Evolutionary conservation across 495 filamentous ascomycete genomes (phyloP), one percentile per base, ranked within the genome.

Genomic region (Parathielavia appendiculata): DNA sequence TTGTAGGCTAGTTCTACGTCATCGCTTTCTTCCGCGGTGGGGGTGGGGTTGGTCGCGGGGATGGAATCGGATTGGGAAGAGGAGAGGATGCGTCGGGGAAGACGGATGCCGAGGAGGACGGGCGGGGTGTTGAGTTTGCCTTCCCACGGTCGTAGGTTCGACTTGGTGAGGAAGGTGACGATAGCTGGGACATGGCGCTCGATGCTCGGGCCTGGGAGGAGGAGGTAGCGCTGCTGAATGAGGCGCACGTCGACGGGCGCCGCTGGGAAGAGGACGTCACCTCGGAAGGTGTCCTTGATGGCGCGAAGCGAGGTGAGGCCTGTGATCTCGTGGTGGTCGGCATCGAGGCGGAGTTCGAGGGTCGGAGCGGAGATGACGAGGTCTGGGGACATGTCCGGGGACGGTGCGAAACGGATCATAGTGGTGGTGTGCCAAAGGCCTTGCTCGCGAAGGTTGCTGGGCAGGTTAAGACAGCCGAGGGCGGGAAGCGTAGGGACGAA

Each of bases 291-390:
- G 17, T 55, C 45, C 7, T 48, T 41, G 40, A 66, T 39, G 57
- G 67, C 69, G 17, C 62, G 67, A 6, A 72, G 58, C 10, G 47
- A 50, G 23, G 45, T 48, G 10, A 67, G 48, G 35, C 50, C 34
- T 47, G 63, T 64, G 55, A 65, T 23, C 54, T 73, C 61, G 47
- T 16, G 30, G 44, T 70, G 60, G 36, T 64, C 66, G 0, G 51
- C 53, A n/a, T 67, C 65, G 48, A 79, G 57, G 9, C 64, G 67
- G 5, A 79, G 69, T 55, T 77, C 75, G 34, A 77, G 66, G 17
- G 58, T 22, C 2, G 73, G 70, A 0, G 65, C 67, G 6, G 60
- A 39, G 20, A 43, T 39, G 19, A 43, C 12, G 19, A 58, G 30
- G 4, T 58, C 38, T 2, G 51, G 56, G 30, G 58, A 7, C 17